These are phyloP conservation scores for Paracoccidioides lutzii DNA, from an alignment of 2,329 filamentous ascomycete genomes.

Conservation along the genomic window DNA sequence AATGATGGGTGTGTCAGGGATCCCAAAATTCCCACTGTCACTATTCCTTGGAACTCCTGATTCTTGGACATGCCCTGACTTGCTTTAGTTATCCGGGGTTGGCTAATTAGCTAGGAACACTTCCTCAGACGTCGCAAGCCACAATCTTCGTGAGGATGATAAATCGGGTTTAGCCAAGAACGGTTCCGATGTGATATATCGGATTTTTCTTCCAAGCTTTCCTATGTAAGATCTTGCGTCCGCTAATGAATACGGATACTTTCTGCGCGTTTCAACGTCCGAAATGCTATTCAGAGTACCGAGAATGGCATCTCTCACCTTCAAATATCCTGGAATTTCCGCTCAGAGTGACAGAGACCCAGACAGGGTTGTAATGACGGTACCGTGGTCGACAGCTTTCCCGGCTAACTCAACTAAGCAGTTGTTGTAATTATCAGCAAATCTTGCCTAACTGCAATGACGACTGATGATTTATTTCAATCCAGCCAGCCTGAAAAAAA, in stretches of 20 bases:
- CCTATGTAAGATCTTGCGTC: neutral
- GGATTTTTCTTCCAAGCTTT: neutral
- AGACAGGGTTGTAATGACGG: neutral
- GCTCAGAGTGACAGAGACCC: neutral
- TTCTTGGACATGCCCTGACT: neutral
- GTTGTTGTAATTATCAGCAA: neutral
- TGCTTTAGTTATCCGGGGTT: neutral
- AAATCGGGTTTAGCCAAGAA: neutral
- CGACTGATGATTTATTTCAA: neutral
- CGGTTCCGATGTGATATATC: slow-evolving; percentile 1
- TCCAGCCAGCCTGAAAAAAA: neutral
- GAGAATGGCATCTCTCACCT: neutral
- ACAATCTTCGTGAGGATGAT: neutral
- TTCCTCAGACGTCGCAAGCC: neutral
- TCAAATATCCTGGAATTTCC: neutral
- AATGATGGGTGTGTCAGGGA: neutral
- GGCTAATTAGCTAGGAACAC: neutral
- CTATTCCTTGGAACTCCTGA: no score
- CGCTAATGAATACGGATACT: neutral
- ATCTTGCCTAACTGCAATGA: neutral
- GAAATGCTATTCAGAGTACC: neutral
- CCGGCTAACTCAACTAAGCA: slow-evolving; percentile 1
- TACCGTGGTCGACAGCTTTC: neutral
- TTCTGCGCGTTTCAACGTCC: neutral
- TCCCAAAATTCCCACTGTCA: neutral